These are phyloP conservation scores for Suillus luteus DNA, from an alignment of 768 basidiomycete genomes.

Conservation along the genomic window DNA sequence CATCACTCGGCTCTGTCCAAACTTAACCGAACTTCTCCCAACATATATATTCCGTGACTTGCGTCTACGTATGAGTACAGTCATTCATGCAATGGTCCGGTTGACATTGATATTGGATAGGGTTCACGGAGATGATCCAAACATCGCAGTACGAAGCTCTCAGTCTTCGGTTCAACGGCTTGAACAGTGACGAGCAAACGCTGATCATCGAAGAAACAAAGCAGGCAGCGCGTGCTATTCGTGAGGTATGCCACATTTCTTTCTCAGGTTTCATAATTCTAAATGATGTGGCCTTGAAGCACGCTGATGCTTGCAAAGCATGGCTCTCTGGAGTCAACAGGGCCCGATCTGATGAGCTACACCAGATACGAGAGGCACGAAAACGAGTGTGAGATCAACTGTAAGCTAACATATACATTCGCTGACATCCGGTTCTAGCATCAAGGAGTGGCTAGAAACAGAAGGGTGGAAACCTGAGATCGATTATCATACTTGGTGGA, in stretches of 20 bases:
- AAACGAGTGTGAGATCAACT: conserved; percentile 27
- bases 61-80: conserved; percentile 4
- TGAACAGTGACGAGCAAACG: background rate
- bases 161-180: conserved; percentile 4
- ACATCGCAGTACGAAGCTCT: conserved; percentile 3
- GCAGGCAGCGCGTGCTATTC: background rate
- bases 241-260: conserved; percentile 1
- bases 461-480: conserved; percentile 30
- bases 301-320: conserved; percentile 26
- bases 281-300: conserved; percentile 17
- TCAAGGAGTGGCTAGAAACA: conserved; percentile 20
- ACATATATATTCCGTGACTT: conserved; percentile 3
- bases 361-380: conserved; percentile 26
- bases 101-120: conserved; percentile 8
- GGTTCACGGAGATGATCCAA: conserved; percentile 10
- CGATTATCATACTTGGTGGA: conserved; percentile 34
- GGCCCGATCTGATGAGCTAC: conserved; percentile 22
- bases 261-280: background rate
- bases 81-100: background rate
- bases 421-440: conserved; percentile 20
- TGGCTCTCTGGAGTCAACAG: conserved; percentile 27
- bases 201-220: conserved; percentile 1
- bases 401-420: background rate
- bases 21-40: conserved; percentile 2
- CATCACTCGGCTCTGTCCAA: background rate